These are phyloP conservation scores for Rhynchospora breviuscula DNA, from an alignment of 176 grass and related monocot genomes.

Conservation along the genomic window DNA sequence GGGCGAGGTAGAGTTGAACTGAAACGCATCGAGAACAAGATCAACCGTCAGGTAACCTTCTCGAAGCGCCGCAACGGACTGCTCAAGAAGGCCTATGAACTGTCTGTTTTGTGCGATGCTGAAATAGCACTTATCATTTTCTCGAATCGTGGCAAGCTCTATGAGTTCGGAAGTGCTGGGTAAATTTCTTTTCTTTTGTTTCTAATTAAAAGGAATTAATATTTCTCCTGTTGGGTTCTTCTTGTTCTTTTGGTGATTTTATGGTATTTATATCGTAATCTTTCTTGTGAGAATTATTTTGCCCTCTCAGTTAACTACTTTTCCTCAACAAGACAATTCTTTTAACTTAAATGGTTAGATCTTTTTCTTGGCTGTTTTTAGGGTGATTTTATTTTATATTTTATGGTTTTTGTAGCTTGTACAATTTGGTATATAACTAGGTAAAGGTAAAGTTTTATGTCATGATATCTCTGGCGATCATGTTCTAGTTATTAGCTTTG, in stretches of 20 bases:
- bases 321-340: not conserved
- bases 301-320: not conserved
- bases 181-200: not conserved
- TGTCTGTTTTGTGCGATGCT: slow-evolving; percentile 91
- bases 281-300: not conserved
- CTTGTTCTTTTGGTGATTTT: slow-evolving; percentile 3
- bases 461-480: not conserved
- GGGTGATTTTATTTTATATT: not conserved
- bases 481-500: slow-evolving; percentile 4
- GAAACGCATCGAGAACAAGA: slow-evolving; percentile 98
- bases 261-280: not conserved
- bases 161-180: slow-evolving; percentile 80
- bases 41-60: slow-evolving; percentile 95
- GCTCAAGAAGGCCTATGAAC: slow-evolving; percentile 92
- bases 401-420: not conserved
- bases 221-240: not conserved
- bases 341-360: slow-evolving; percentile 16
- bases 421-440: slow-evolving; percentile 12
- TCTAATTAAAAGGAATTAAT: not conserved
- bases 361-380: slow-evolving; percentile 13
- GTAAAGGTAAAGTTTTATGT: slow-evolving; percentile 21
- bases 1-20: slow-evolving; percentile 84
- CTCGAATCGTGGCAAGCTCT: slow-evolving; percentile 91
- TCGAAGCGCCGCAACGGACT: slow-evolving; percentile 90
- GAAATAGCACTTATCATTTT: slow-evolving; percentile 96